phyloP scores from a whole-genome alignment of 805 yeast genomes.

The Metschnikowia colocasiae region DNA sequence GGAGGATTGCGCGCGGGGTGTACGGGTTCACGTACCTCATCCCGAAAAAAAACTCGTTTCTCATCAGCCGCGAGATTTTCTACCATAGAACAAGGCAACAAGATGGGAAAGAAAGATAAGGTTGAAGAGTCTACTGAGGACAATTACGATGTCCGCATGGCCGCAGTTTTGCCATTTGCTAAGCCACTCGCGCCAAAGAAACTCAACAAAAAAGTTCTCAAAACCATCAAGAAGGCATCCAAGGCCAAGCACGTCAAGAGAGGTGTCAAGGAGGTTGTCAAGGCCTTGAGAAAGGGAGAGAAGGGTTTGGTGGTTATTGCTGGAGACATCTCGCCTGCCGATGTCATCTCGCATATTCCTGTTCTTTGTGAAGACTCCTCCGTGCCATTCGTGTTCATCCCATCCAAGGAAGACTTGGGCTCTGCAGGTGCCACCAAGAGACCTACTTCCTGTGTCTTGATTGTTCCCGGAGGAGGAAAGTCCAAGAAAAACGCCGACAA shows the following conservation, averaged over 20 bases:
- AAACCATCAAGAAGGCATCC: slow-evolving; percentile 95
- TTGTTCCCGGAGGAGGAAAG: slow-evolving; percentile 92
- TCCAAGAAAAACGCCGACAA: slow-evolving; percentile 67
- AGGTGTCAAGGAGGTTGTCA: slow-evolving; percentile 98
- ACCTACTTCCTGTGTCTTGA: slow-evolving; percentile 97
- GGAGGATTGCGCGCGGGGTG: not conserved
- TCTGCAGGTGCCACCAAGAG: slow-evolving; percentile 99
- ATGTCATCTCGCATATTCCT: slow-evolving; percentile 95
- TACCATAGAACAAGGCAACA: slow-evolving; percentile 7
- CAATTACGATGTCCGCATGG: slow-evolving; percentile 87
- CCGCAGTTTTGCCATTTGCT: slow-evolving; percentile 90
- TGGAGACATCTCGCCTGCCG: slow-evolving; percentile 97
- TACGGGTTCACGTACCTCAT: slow-evolving; percentile 8
- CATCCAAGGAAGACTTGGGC: slow-evolving; percentile 97
- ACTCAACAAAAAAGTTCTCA: slow-evolving; percentile 89
- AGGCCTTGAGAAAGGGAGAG: slow-evolving; percentile 96
- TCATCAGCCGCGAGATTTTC: slow-evolving; percentile 2
- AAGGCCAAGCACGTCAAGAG: slow-evolving; percentile 97
- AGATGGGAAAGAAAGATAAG: slow-evolving; percentile 46
- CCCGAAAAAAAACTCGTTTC: slow-evolving; percentile 8
- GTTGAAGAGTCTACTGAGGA: slow-evolving; percentile 48
- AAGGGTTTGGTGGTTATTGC: slow-evolving; percentile 96
- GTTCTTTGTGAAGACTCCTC: slow-evolving; percentile 92
- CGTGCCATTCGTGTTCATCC: slow-evolving; percentile 90
- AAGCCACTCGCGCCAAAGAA: slow-evolving; percentile 94